Evolutionary conservation across 495 filamentous ascomycete species (phyloP), one percentile per base, ranked within the genome.

Genomic region (Aspergillus homomorphus): DNA sequence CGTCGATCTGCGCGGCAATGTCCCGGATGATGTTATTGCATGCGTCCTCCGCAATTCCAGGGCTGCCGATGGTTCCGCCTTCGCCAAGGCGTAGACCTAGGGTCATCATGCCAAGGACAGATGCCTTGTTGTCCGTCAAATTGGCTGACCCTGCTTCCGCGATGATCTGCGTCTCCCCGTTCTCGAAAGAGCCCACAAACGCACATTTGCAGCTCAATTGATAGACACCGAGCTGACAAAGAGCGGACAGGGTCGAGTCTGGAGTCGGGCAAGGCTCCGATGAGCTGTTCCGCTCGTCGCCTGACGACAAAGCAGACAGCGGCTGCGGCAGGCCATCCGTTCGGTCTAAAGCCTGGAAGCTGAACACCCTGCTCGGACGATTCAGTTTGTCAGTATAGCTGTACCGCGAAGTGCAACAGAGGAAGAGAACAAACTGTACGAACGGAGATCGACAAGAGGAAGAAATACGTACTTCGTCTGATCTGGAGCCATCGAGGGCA

Each of bases 221-320:
- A 53, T 81, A 75, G 38, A 79, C 70, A 0, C 81, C 84, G n/a
- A 89, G 70, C 66, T 89, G 84, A 9, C 83, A 76, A 56, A 89
- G 79, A 1, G 82, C 82, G 0, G 82, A 81, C 4, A 89, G 69
- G 19, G 78, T 78, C 7, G 79, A 75, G 60, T 89, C 87, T 4
- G 66, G 65, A 20, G 73, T 74, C 8, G 67, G 56, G 8, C 53
- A 38, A 20, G 43, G 18, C 45, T 26, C 18, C 19, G 23, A 10
- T 20, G 44, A 38, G n/a, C 16, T 16, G 8, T 45, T 28, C 4
- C 46, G 38, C 30, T 23, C 42, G 18, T 54, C 19, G 5, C 5
- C 10, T 3, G 30, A 10, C 16, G 56, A 44, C 5, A 16, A 20
- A 7, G 51, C n/a, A 43, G 38, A 23, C 16, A 19, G 43, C 15